phyloP scores from a whole-genome alignment of 441 rosid genomes.

The Gossypium aridum region DNA sequence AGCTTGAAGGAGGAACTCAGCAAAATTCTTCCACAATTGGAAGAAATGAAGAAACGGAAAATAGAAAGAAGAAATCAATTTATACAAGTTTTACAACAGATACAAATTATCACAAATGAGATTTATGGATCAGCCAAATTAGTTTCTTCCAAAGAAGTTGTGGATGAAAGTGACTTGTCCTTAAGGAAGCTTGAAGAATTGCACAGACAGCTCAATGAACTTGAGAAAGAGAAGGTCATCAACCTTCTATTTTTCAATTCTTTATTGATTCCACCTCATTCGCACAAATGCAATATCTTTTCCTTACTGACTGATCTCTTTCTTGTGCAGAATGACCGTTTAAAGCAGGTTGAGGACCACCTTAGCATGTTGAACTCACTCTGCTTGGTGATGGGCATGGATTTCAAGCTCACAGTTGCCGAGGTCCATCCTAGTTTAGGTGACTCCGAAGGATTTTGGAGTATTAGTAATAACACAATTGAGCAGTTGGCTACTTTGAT shows the following conservation, averaged over 20 bases:
- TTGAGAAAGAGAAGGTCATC: constrained; percentile 82
- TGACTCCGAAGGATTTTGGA: constrained; percentile 50
- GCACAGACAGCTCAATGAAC: constrained; percentile 59
- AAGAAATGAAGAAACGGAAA: constrained; percentile 80
- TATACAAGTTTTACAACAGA: constrained; percentile 51
- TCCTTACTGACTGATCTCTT: neutral
- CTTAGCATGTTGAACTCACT: constrained; percentile 47
- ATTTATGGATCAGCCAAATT: constrained; percentile 38
- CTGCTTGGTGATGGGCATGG: constrained; percentile 80
- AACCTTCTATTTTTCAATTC: constrained; percentile 3
- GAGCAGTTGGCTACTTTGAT: constrained; percentile 46
- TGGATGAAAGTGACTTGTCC: constrained; percentile 78
- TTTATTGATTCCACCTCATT: constrained; percentile 3
- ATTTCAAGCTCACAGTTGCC: constrained; percentile 45
- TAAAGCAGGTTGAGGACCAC: constrained; percentile 65
- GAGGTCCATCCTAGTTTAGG: constrained; percentile 55
- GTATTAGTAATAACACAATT: constrained; percentile 57
- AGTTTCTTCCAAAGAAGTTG: constrained; percentile 17
- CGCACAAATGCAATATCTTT: too few relatives aligned
- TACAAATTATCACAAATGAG: constrained; percentile 46
- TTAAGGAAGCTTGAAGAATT: constrained; percentile 85
- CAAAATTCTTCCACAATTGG: constrained; percentile 68
- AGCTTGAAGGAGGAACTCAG: constrained; percentile 82
- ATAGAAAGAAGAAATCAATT: constrained; percentile 76
- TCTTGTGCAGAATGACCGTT: constrained; percentile 58